Conservation (phyloP, 2,329 filamentous ascomycete species). For the Trichoderma afroharzianum region DNA sequence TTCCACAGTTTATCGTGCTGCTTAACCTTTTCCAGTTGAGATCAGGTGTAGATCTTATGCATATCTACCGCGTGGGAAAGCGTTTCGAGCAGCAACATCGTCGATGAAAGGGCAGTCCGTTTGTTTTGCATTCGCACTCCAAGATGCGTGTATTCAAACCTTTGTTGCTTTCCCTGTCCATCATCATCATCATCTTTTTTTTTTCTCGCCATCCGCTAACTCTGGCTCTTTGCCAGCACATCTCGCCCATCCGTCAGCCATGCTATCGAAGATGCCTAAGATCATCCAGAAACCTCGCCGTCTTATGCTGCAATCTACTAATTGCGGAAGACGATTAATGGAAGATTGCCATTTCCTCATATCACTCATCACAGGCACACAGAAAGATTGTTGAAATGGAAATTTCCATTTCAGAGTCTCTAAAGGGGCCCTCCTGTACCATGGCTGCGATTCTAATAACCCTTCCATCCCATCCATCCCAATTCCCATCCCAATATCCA, state of each 20-base stretch:
- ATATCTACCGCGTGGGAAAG: neutral
- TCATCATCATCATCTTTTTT: neutral
- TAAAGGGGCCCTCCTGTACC: neutral
- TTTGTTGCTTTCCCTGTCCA: too few species aligned
- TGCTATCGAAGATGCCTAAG: neutral
- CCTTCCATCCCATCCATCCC: neutral
- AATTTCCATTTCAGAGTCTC: neutral
- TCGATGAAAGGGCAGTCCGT: neutral
- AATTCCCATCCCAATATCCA: neutral
- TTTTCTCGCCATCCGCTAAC: too few species aligned
- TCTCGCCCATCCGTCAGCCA: neutral
- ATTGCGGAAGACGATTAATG: neutral
- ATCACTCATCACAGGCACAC: neutral
- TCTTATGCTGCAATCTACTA: too few species aligned
- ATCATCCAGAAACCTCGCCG: neutral
- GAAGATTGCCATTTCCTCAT: neutral
- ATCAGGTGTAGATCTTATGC: neutral
- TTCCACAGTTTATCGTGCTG: neutral
- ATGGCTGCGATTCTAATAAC: neutral
- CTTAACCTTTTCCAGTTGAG: neutral
- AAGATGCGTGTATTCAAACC: neutral
- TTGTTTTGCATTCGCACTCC: neutral
- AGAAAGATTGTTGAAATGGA: neutral
- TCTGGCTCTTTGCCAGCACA: neutral
- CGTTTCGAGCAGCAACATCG: neutral